phyloP scores from a whole-genome alignment of 2,329 filamentous ascomycete genomes.

The Aspergillus japonicus region DNA sequence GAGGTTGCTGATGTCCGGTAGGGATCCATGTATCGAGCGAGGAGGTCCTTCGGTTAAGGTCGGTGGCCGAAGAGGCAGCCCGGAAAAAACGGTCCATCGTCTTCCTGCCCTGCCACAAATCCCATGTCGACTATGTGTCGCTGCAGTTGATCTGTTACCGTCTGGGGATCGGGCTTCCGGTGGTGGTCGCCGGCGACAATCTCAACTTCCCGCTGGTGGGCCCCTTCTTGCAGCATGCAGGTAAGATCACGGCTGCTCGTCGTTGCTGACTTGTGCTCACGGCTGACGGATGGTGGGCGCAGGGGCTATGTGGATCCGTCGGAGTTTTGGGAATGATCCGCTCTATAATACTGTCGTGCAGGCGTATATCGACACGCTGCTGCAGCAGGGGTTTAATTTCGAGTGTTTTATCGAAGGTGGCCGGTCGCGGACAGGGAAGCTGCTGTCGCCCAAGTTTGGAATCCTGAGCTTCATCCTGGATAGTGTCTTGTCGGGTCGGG shows the following conservation, averaged over 20 bases:
- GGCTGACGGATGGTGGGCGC: not conserved
- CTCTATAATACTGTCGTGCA: slow-evolving; percentile 93
- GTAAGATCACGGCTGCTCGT: slow-evolving; percentile 29
- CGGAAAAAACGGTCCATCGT: slow-evolving; percentile 92
- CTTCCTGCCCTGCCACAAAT: slow-evolving; percentile 90
- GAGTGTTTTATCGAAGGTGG: slow-evolving; percentile 98
- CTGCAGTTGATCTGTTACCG: slow-evolving; percentile 95
- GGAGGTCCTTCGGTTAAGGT: slow-evolving; percentile 79
- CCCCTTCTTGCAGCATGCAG: slow-evolving; percentile 88
- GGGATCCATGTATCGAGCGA: slow-evolving; percentile 91
- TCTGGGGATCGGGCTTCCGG: slow-evolving; percentile 80
- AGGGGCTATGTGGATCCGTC: slow-evolving; percentile 91
- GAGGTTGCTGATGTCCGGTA: slow-evolving; percentile 22
- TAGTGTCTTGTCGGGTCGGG: slow-evolving; percentile 80
- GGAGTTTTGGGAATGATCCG: slow-evolving; percentile 87
- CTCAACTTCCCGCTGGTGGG: slow-evolving; percentile 91
- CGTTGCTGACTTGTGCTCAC: slow-evolving; percentile 16
- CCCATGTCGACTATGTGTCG: slow-evolving; percentile 94
- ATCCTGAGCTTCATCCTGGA: slow-evolving; percentile 91
- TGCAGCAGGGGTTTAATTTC: slow-evolving; percentile 89
- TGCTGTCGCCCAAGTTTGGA: slow-evolving; percentile 91
- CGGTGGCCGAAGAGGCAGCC: slow-evolving; percentile 77
- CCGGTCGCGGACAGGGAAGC: slow-evolving; percentile 86
- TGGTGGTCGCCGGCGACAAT: slow-evolving; percentile 93
- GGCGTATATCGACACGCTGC: slow-evolving; percentile 86